Evolutionary conservation across 768 basidiomycete species (phyloP).

Genomic region (Cystofilobasidium bisporidii): DNA sequence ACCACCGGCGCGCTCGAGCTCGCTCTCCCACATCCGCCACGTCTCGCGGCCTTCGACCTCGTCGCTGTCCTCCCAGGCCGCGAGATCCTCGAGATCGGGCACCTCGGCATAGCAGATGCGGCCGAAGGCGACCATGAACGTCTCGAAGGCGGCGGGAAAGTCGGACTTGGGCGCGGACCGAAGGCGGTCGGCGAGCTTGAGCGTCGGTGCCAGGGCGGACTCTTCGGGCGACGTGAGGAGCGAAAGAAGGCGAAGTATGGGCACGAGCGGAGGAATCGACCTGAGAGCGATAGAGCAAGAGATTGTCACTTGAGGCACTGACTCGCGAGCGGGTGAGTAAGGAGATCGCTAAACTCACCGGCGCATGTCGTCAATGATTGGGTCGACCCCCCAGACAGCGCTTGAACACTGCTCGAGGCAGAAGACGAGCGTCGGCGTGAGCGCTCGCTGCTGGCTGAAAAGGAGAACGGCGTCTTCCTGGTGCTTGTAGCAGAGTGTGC

Average conservation of each 20-base stretch:
- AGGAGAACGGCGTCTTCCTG: conserved; percentile 33
- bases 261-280: conserved; percentile 27
- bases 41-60: conserved; percentile 5
- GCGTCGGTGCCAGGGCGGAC: conserved; percentile 6
- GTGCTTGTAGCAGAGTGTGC: conserved; percentile 33
- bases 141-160: conserved; percentile 34
- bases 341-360: too few relatives aligned
- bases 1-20: conserved; percentile 24
- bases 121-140: conserved; percentile 35
- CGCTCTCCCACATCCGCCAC: conserved; percentile 23
- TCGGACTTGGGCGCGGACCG: conserved; percentile 28
- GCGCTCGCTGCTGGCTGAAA: conserved; percentile 31
- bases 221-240: conserved; percentile 29
- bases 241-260: conserved; percentile 31
- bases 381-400: conserved; percentile 34
- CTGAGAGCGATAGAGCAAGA: conserved; percentile 23
- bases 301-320: too few relatives aligned
- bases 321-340: too few relatives aligned
- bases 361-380: conserved; percentile 5
- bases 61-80: conserved; percentile 2
- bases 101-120: conserved; percentile 34
- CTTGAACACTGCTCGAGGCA: conserved; percentile 31
- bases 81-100: conserved; percentile 27
- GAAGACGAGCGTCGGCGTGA: conserved; percentile 33
- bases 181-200: conserved; percentile 22